phyloP scores from a whole-genome alignment of 345 rosid genomes.

The Atalantia buxifolia region DNA sequence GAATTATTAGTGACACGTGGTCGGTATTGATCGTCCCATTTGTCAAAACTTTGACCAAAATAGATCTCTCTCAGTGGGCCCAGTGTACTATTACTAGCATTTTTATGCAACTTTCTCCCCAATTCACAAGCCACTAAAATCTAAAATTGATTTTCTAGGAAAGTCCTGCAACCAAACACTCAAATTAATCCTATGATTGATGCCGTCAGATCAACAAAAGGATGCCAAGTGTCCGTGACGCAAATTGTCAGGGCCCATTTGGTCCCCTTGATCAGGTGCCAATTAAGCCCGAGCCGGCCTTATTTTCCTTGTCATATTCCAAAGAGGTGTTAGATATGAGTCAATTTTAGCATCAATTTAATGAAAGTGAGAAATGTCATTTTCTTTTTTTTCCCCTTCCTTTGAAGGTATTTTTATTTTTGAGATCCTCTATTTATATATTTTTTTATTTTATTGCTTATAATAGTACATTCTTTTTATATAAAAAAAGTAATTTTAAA shows the following conservation, averaged over 20 bases:
- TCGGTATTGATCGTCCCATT: conserved; percentile 1
- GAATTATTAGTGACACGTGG: background rate
- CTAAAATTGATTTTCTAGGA: background rate
- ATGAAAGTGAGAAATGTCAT: conserved; percentile 1
- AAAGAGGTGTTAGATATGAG: background rate
- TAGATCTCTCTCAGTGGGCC: background rate
- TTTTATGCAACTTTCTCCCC: background rate
- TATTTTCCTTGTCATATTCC: conserved; percentile 2
- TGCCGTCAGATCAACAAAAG: conserved; percentile 10
- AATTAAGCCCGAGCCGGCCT: conserved; percentile 13
- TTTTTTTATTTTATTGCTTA: background rate
- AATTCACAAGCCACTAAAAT: background rate
- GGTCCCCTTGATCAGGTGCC: conserved; percentile 12
- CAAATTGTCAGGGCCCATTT: background rate
- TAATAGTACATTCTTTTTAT: too few relatives aligned
- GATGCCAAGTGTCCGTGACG: conserved; percentile 7
- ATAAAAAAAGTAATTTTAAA: background rate
- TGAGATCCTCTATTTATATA: background rate
- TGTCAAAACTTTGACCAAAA: background rate
- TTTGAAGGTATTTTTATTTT: background rate
- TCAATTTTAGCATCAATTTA: conserved; percentile 3
- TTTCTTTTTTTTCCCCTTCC: background rate
- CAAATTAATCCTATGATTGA: background rate
- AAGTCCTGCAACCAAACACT: conserved; percentile 2
- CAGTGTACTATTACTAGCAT: background rate